Evolutionary conservation across 2,329 filamentous ascomycete genomes (phyloP).

Genomic region (Ophiostoma montium): DNA sequence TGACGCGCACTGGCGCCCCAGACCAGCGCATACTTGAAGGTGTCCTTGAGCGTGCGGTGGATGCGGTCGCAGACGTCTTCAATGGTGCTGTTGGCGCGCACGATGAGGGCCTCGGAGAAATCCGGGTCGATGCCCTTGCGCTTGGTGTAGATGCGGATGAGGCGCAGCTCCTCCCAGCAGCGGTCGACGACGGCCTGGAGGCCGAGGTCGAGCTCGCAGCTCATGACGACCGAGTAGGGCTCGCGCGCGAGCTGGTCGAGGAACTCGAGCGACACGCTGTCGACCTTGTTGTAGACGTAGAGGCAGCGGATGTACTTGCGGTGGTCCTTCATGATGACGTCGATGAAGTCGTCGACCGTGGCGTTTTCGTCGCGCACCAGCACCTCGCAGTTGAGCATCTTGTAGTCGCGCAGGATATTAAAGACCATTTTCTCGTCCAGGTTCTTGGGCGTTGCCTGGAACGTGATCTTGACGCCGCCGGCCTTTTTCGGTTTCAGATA

Average conservation of each 20-base stretch:
- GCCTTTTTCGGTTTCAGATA: constrained; percentile 94
- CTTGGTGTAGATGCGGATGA: constrained; percentile 95
- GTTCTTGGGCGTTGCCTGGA: constrained; percentile 74
- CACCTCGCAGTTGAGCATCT: constrained; percentile 95
- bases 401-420: constrained; percentile 97
- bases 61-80: constrained; percentile 96
- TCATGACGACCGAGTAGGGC: constrained; percentile 92
- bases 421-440: constrained; percentile 97
- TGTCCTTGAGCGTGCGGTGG: constrained; percentile 89
- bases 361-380: constrained; percentile 88
- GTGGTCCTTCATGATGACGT: constrained; percentile 98
- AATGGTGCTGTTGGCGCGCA: constrained; percentile 73
- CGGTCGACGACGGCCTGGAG: constrained; percentile 87
- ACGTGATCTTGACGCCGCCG: constrained; percentile 97
- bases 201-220: constrained; percentile 86
- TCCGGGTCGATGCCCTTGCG: constrained; percentile 82
- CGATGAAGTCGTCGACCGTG: constrained; percentile 96
- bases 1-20: constrained; percentile 96
- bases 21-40: constrained; percentile 95
- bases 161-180: constrained; percentile 81
- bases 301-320: constrained; percentile 90
- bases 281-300: constrained; percentile 99
- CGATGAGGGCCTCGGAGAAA: constrained; percentile 85
- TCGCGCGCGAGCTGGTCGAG: constrained; percentile 85
- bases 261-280: constrained; percentile 84